Conservation (phyloP, 139 green algal genomes). For the Chlorella sp. region DNA sequence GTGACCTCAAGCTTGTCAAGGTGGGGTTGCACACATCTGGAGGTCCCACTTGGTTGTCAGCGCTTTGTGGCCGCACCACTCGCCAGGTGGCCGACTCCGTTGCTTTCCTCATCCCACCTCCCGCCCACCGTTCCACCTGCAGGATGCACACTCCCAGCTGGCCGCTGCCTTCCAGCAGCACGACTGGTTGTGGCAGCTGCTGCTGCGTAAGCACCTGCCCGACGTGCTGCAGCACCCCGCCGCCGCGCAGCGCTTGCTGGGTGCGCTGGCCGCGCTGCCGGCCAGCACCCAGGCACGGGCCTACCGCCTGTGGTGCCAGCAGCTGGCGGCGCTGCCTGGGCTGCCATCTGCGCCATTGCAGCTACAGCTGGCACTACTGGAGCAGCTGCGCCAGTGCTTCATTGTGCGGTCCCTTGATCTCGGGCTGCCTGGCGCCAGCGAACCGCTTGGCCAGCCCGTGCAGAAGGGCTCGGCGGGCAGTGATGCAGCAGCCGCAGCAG, state of each 20-base stretch:
- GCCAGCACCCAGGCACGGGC: background rate
- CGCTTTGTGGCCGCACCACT: no score
- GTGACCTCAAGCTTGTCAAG: background rate
- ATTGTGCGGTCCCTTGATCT: no score
- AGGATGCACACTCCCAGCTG: slow-evolving; percentile 6
- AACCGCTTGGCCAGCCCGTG: no score
- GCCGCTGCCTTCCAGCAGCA: slow-evolving; percentile 30
- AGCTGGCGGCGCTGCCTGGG: slow-evolving; percentile 1
- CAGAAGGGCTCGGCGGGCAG: no score
- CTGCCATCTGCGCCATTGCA: background rate
- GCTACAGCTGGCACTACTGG: background rate
- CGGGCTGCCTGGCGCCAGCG: no score
- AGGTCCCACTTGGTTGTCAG: no score
- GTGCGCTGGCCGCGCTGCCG: background rate
- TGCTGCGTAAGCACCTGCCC: slow-evolving; percentile 26
- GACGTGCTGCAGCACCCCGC: slow-evolving; percentile 35
- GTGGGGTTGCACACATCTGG: no score
- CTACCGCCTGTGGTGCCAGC: background rate
- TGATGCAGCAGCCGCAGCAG: background rate
- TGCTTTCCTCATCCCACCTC: background rate
- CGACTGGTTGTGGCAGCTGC: slow-evolving; percentile 36
- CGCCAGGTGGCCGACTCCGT: background rate
- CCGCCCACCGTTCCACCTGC: background rate
- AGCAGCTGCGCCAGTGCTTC: slow-evolving; percentile 18
- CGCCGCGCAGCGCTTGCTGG: slow-evolving; percentile 12